phyloP scores from a whole-genome alignment of 2,329 filamentous ascomycete genomes.

The Neopestalotiopsis sp. region DNA sequence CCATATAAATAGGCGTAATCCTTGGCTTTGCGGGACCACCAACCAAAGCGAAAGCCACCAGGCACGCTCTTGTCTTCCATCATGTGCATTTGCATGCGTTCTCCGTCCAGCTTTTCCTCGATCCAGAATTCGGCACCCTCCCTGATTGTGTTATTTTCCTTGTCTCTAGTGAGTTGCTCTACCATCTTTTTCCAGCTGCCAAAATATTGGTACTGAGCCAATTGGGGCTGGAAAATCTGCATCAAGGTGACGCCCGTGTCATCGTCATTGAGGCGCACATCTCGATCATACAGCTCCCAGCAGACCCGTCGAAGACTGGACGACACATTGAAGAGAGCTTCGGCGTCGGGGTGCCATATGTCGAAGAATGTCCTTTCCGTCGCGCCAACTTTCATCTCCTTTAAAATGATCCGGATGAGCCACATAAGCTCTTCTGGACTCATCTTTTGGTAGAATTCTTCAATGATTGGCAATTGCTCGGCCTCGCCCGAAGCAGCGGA shows the following conservation, averaged over 20 bases:
- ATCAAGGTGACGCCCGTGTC: constrained; percentile 80
- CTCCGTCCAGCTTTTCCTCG: constrained; percentile 96
- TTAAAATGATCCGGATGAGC: constrained; percentile 91
- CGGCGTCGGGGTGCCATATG: constrained; percentile 80
- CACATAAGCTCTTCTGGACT: constrained; percentile 92
- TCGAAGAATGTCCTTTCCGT: constrained; percentile 90
- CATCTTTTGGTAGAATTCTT: constrained; percentile 88
- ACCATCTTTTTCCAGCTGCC: constrained; percentile 81
- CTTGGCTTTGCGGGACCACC: constrained; percentile 96
- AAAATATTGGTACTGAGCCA: constrained; percentile 89
- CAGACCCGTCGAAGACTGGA: constrained; percentile 90
- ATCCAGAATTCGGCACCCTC: constrained; percentile 81
- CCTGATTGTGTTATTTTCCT: constrained; percentile 66
- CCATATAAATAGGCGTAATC: constrained; percentile 97
- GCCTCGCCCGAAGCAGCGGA: constrained; percentile 78
- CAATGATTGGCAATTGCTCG: constrained; percentile 82
- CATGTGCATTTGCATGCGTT: constrained; percentile 98
- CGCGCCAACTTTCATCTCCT: constrained; percentile 75
- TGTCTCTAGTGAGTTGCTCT: constrained; percentile 55
- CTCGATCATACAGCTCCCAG: constrained; percentile 85
- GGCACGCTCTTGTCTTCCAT: constrained; percentile 68
- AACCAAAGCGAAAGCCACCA: constrained; percentile 78
- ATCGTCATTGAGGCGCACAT: constrained; percentile 74
- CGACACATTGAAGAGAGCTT: constrained; percentile 84
- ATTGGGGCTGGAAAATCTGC: constrained; percentile 95